These are phyloP conservation scores for Cyclospora cayetanensis DNA, from an alignment of 169 alveolate genomes.

Conservation along the genomic window DNA sequence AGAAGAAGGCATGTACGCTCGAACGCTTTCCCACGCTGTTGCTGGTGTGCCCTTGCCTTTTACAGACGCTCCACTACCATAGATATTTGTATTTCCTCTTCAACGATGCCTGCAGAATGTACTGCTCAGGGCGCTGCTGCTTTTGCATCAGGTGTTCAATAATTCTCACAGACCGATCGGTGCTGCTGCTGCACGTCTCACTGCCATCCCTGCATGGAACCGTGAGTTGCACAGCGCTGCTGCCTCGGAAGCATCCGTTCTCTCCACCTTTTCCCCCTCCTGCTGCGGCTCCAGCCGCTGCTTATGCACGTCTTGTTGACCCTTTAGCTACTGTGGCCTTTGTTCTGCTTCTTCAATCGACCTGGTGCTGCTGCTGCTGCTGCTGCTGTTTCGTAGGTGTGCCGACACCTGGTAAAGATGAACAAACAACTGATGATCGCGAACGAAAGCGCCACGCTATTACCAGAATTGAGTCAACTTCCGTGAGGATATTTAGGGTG, in stretches of 20 bases:
- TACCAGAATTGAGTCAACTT: background rate
- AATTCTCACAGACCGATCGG: background rate
- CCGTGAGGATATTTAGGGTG: background rate
- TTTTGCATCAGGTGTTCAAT: background rate
- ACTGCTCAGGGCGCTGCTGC: background rate
- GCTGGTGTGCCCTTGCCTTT: background rate
- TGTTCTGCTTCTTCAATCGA: background rate
- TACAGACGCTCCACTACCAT: background rate
- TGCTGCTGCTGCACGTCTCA: background rate
- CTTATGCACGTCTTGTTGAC: background rate
- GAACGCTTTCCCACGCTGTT: background rate
- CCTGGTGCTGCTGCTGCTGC: background rate
- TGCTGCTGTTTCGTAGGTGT: background rate
- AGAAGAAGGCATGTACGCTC: background rate
- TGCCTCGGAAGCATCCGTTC: background rate
- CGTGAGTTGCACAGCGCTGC: background rate
- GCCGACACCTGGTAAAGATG: background rate
- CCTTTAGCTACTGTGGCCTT: background rate
- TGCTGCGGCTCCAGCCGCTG: background rate
- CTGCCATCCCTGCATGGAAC: background rate
- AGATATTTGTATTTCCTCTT: background rate
- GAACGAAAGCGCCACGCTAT: background rate
- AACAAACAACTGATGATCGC: background rate
- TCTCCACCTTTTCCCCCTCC: background rate
- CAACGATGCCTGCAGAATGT: background rate